A percentile compares a stretch with the other conserved stretches of the same genome.
These are phyloP conservation scores for Penicillium sp. DNA, from an alignment of 2,329 filamentous ascomycete species.

Conservation along the genomic window DNA sequence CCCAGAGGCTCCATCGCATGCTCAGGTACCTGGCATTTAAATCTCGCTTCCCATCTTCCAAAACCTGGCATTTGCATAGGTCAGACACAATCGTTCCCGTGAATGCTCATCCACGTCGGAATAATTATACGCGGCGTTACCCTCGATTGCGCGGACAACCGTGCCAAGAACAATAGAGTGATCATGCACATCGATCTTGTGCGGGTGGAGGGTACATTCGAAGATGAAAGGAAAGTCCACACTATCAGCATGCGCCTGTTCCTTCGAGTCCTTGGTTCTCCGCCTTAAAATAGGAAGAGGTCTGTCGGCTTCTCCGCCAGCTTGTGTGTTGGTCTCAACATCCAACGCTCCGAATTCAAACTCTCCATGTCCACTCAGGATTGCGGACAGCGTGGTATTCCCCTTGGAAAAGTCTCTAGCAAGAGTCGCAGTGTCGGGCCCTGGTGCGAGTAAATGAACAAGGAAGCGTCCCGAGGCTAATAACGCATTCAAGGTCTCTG, in stretches of 20 bases:
- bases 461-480: constrained; percentile 43
- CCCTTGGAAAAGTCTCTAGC: constrained; percentile 40
- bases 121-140: constrained; percentile 6
- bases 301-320: not conserved
- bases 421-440: constrained; percentile 29
- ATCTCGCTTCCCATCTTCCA: constrained; percentile 40
- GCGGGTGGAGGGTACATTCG: constrained; percentile 36
- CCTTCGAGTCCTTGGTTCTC: constrained; percentile 3
- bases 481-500: constrained; percentile 53
- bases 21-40: constrained; percentile 4
- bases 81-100: constrained; percentile 31
- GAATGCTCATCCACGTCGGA: constrained; percentile 9
- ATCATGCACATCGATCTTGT: constrained; percentile 36
- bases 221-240: constrained; percentile 39
- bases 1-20: too few species aligned
- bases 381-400: constrained; percentile 32
- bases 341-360: constrained; percentile 26
- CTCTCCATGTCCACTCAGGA: constrained; percentile 24
- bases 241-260: not conserved
- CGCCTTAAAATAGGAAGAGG: constrained; percentile 29
- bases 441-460: constrained; percentile 48
- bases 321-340: not conserved
- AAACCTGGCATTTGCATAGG: constrained; percentile 42
- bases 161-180: constrained; percentile 40
- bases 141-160: constrained; percentile 29